A percentile compares a stretch with the other conserved stretches of the same genome.
Conservation (phyloP, 345 rosid genomes). For the Populus ilicifolia region DNA sequence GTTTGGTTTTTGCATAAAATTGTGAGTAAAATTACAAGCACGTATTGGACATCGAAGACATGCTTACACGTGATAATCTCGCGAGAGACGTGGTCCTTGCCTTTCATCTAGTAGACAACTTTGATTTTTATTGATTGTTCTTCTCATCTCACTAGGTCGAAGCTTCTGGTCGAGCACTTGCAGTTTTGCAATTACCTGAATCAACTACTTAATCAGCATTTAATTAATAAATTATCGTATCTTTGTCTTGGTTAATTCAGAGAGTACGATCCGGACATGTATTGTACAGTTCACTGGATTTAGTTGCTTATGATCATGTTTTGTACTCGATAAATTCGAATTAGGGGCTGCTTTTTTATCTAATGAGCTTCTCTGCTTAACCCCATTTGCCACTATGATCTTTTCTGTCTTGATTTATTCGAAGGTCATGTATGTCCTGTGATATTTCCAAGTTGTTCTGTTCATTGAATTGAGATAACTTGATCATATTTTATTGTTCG, state of each 20-base stretch:
- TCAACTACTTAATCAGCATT: neutral
- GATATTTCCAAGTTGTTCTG: neutral
- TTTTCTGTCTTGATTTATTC: slow-evolving; percentile 35
- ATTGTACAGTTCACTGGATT: slow-evolving; percentile 4
- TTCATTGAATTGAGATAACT: slow-evolving; percentile 15
- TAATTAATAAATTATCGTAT: neutral
- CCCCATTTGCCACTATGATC: neutral
- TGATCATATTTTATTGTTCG: neutral
- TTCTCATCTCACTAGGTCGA: neutral
- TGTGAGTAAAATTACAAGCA: slow-evolving; percentile 15
- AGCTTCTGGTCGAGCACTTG: slow-evolving; percentile 1
- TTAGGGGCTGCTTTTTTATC: neutral
- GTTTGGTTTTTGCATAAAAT: neutral
- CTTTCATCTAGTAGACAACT: slow-evolving; percentile 23
- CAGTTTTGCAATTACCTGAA: neutral
- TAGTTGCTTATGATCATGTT: neutral
- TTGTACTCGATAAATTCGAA: neutral
- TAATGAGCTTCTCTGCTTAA: neutral
- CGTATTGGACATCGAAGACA: slow-evolving; percentile 21
- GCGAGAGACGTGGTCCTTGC: slow-evolving; percentile 41
- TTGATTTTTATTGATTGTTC: slow-evolving; percentile 14
- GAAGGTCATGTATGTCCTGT: slow-evolving; percentile 12
- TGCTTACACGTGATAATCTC: slow-evolving; percentile 37
- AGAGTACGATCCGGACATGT: neutral
- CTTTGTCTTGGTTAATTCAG: neutral